A percentile compares a stretch with the other conserved stretches of the same genome.
These are phyloP conservation scores for Musa acuminata DNA, from an alignment of 176 grass and related monocot genomes.

Conservation along the genomic window DNA sequence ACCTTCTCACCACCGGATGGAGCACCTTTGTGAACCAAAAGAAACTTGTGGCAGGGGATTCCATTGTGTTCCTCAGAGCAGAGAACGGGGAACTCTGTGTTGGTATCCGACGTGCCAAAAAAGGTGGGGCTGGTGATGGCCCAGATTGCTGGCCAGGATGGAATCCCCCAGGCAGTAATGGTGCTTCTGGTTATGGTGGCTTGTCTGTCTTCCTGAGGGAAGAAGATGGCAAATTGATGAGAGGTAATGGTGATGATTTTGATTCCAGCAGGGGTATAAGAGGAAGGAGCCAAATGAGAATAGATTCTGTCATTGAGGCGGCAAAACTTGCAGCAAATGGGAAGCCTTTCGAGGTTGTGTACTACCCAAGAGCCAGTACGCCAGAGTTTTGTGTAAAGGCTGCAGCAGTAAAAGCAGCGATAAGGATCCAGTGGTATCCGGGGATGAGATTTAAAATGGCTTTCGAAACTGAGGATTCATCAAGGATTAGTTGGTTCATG, in stretches of 20 bases:
- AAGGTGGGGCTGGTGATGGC: conserved; percentile 27
- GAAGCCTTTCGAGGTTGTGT: conserved; percentile 61
- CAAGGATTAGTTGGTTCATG: conserved; percentile 99
- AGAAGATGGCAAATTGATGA: conserved; percentile 30
- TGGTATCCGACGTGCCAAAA: conserved; percentile 68
- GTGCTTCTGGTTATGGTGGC: conserved; percentile 6
- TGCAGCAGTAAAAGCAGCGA: conserved; percentile 35
- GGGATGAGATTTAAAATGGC: conserved; percentile 95
- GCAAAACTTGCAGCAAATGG: conserved; percentile 45
- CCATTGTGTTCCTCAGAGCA: conserved; percentile 70
- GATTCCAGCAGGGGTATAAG: conserved; percentile 3
- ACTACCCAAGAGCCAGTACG: conserved; percentile 68
- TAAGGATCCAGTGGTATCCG: conserved; percentile 52
- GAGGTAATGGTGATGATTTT: conserved; percentile 10
- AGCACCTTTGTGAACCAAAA: conserved; percentile 81
- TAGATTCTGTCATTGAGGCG: conserved; percentile 55
- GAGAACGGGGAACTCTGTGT: conserved; percentile 59
- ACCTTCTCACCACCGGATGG: conserved; percentile 91
- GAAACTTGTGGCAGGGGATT: conserved; percentile 74
- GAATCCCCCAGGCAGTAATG: conserved; percentile 2
- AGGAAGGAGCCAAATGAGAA: conserved; percentile 31
- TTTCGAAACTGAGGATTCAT: conserved; percentile 91
- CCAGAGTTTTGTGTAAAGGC: conserved; percentile 68
- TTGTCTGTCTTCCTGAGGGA: conserved; percentile 29
- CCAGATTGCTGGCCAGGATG: conserved; percentile 19